Conservation (phyloP, 176 grass and related monocot genomes). For the Calamus simplicifolius region DNA sequence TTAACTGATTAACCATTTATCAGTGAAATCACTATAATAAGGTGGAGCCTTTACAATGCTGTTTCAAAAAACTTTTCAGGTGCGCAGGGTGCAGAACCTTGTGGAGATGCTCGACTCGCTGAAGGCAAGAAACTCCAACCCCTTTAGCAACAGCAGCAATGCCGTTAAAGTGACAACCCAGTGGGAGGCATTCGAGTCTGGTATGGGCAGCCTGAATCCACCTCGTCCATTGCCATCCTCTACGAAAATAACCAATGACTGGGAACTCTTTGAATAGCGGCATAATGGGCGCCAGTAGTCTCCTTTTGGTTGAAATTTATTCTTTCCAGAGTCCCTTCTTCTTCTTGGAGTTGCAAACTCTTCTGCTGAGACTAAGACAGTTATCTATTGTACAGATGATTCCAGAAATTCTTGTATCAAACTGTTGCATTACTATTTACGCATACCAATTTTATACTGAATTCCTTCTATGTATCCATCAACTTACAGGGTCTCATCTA, state of each 20-base stretch:
- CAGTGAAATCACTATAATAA: neutral
- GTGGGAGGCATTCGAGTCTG: conserved; percentile 56
- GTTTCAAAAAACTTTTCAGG: conserved; percentile 26
- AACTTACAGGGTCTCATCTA: neutral
- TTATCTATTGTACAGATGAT: too few relatives aligned
- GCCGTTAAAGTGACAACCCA: conserved; percentile 51
- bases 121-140: conserved; percentile 62
- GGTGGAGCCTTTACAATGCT: neutral
- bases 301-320: too few relatives aligned
- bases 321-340: too few relatives aligned
- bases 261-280: conserved; percentile 54
- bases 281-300: too few relatives aligned
- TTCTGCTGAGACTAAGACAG: too few relatives aligned
- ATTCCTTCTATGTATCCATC: too few relatives aligned
- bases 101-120: conserved; percentile 57
- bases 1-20: neutral
- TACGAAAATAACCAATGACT: conserved; percentile 30
- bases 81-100: conserved; percentile 42
- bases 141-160: conserved; percentile 33
- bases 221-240: conserved; percentile 45
- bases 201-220: conserved; percentile 61
- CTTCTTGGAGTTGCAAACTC: too few relatives aligned
- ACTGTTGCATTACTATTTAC: too few relatives aligned
- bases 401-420: too few relatives aligned
- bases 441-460: too few relatives aligned